These are phyloP conservation scores for Mortierella sp. DNA, from an alignment of 371 early-diverging fungal genomes.

Conservation along the genomic window DNA sequence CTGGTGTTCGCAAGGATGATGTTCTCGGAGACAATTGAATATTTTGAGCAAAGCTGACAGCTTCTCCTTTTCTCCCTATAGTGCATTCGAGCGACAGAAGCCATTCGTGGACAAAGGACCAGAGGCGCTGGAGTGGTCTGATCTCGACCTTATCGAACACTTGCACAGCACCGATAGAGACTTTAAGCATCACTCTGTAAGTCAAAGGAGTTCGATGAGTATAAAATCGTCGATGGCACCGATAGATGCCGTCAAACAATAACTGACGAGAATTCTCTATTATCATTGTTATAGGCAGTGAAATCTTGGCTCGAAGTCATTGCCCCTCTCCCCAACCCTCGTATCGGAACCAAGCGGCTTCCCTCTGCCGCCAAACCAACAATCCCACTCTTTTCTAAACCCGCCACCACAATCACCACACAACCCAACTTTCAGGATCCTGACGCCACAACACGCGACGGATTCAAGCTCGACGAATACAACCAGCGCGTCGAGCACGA, in stretches of 20 bases:
- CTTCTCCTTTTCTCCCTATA: neutral
- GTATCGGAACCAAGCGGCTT: slow-evolving; percentile 16
- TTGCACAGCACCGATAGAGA: slow-evolving; percentile 31
- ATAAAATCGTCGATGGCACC: neutral
- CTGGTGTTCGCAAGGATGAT: neutral
- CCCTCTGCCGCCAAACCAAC: neutral
- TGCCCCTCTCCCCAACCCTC: slow-evolving; percentile 28
- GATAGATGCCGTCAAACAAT: neutral
- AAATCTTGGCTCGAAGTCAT: slow-evolving; percentile 50
- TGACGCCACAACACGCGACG: slow-evolving; percentile 43
- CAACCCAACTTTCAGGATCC: slow-evolving; percentile 31
- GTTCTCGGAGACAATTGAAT: neutral
- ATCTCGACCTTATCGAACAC: slow-evolving; percentile 41
- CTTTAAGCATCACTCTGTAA: slow-evolving; percentile 43
- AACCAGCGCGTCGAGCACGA: slow-evolving; percentile 39
- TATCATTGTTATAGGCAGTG: slow-evolving; percentile 32
- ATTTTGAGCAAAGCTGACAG: neutral
- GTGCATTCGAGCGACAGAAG: slow-evolving; percentile 27
- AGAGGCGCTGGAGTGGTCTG: slow-evolving; percentile 41
- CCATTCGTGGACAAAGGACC: slow-evolving; percentile 30
- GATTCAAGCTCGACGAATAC: slow-evolving; percentile 22
- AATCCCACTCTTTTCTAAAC: slow-evolving; percentile 13
- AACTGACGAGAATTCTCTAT: neutral
- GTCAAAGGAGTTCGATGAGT: neutral
- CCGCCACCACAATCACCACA: neutral